Evolutionary conservation across 2,329 filamentous ascomycete genomes (phyloP).

Genomic region (Penicillium sp.): DNA sequence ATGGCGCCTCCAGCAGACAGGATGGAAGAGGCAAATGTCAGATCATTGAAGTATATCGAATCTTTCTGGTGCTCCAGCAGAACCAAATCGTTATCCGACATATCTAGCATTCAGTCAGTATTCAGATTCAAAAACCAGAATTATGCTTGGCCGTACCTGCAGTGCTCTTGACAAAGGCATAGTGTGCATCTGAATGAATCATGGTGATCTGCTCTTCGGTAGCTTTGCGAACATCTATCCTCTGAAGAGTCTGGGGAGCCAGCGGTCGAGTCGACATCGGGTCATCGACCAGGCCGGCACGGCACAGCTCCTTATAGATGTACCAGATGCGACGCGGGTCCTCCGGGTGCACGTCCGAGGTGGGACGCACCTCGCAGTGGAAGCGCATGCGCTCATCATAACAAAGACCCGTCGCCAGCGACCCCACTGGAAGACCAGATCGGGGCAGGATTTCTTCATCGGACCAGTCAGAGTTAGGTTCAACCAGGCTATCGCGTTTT

Average conservation of each 20-base stretch:
- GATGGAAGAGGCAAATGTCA: conserved; percentile 74
- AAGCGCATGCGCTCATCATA: conserved; percentile 96
- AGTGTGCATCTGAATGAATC: conserved; percentile 74
- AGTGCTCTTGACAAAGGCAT: conserved; percentile 66
- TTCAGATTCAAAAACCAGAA: not conserved
- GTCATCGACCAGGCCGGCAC: conserved; percentile 69
- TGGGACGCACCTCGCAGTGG: conserved; percentile 74
- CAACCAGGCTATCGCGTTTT: conserved; percentile 33
- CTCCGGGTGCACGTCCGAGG: conserved; percentile 77
- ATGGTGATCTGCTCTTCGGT: conserved; percentile 73
- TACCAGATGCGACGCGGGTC: conserved; percentile 87
- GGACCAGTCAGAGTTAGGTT: conserved; percentile 42
- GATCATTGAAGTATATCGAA: conserved; percentile 76
- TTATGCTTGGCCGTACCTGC: conserved; percentile 31
- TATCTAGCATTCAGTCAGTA: conserved; percentile 36
- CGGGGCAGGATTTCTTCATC: conserved; percentile 33
- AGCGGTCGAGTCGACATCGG: conserved; percentile 49
- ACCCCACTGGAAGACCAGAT: conserved; percentile 43
- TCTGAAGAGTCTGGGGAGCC: conserved; percentile 53
- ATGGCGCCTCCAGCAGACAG: conserved; percentile 90
- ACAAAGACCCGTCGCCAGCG: conserved; percentile 69
- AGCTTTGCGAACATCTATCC: conserved; percentile 74
- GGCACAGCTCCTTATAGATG: conserved; percentile 85
- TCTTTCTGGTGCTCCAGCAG: conserved; percentile 64
- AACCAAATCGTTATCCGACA: conserved; percentile 55